A percentile compares a stretch with the other conserved stretches of the same genome.
Conservation (phyloP, 495 filamentous ascomycete genomes). For the Neurospora tetraspora region DNA sequence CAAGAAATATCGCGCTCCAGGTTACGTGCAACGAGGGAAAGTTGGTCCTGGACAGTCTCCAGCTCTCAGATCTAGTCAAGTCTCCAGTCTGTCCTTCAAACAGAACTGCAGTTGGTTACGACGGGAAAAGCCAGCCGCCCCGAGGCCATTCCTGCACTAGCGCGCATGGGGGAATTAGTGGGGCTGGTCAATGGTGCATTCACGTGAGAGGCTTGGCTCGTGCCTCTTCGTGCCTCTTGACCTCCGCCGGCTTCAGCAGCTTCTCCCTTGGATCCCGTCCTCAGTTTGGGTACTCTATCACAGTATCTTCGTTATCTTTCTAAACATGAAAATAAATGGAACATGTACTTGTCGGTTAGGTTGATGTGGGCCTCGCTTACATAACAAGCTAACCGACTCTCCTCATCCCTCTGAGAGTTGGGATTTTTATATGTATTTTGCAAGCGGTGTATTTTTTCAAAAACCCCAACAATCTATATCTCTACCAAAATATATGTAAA, state of each 20-base stretch:
- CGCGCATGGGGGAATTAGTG: background rate
- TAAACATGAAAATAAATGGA: no score
- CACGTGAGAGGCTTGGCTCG: background rate
- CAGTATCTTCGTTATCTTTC: no score
- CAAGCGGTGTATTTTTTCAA: no score
- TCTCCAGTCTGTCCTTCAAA: background rate
- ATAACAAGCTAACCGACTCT: no score
- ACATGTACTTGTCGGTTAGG: no score
- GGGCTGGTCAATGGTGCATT: background rate
- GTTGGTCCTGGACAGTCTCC: background rate
- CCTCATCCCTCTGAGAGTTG: no score
- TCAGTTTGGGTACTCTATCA: background rate
- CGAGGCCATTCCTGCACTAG: slow-evolving; percentile 15
- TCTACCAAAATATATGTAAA: no score
- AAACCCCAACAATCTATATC: no score
- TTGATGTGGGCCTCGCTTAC: no score
- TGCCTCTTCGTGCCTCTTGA: background rate
- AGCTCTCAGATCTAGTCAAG: background rate
- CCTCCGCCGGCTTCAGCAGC: background rate
- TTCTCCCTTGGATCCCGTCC: background rate
- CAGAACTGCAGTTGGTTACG: slow-evolving; percentile 12
- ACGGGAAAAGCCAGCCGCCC: slow-evolving; percentile 17
- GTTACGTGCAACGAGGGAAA: background rate
- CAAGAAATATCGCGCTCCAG: background rate
- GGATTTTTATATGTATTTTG: no score